phyloP scores from a whole-genome alignment of 2,329 filamentous ascomycete species.

The Penicillium verrucosum region DNA sequence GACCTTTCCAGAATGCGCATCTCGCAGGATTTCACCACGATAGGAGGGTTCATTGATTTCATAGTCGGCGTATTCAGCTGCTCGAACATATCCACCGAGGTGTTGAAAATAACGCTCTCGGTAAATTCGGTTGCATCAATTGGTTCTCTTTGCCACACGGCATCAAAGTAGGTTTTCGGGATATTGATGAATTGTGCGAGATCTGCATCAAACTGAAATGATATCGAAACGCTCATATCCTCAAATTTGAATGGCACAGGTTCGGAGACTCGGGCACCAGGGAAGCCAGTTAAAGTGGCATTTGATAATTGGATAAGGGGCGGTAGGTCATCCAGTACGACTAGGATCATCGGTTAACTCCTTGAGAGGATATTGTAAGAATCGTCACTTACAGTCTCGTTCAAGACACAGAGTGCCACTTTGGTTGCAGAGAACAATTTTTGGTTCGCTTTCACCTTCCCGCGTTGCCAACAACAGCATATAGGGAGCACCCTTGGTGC shows the following conservation, averaged over 20 bases:
- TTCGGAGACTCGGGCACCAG: constrained; percentile 21
- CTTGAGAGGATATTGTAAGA: neutral
- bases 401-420: constrained; percentile 31
- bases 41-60: constrained; percentile 28
- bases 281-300: constrained; percentile 13
- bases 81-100: constrained; percentile 30
- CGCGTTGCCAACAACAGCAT: constrained; percentile 31
- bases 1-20: constrained; percentile 32
- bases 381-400: constrained; percentile 25
- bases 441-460: constrained; percentile 34
- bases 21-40: constrained; percentile 28
- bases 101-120: constrained; percentile 29
- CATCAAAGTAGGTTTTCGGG: constrained; percentile 32
- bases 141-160: constrained; percentile 31
- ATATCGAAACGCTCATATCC: constrained; percentile 24
- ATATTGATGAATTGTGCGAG: constrained; percentile 30
- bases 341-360: constrained; percentile 8
- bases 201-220: constrained; percentile 29
- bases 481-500: constrained; percentile 32
- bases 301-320: constrained; percentile 22
- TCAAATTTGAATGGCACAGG: constrained; percentile 28
- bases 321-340: constrained; percentile 21
- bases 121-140: constrained; percentile 28
- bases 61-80: constrained; percentile 30
- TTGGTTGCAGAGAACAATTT: constrained; percentile 33